Conservation (phyloP, 148 eudicot species). For the Rhododendron molle region DNA sequence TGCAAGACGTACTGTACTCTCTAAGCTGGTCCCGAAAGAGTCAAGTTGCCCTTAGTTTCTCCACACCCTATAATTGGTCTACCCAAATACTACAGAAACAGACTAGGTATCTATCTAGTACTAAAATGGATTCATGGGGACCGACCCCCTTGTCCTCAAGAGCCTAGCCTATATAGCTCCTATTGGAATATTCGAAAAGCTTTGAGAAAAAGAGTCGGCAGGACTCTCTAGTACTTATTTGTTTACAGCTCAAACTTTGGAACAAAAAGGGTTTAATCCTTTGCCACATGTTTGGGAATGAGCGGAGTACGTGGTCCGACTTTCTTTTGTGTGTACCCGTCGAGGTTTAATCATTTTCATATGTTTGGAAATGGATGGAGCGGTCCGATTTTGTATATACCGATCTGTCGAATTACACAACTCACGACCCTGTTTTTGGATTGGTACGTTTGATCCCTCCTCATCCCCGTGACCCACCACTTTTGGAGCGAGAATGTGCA, state of each 20-base stretch:
- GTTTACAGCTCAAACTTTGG: too few species aligned
- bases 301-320: not conserved
- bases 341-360: too few species aligned
- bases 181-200: not conserved
- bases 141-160: not conserved
- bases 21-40: not conserved
- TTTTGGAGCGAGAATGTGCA: not conserved
- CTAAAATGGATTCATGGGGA: not conserved
- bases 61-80: not conserved
- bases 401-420: too few species aligned
- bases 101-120: not conserved
- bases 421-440: too few species aligned
- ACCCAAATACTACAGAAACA: not conserved
- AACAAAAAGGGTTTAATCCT: too few species aligned
- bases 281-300: not conserved
- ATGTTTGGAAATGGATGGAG: not conserved
- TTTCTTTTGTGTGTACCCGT: too few species aligned
- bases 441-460: too few species aligned
- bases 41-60: not conserved
- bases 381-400: too few species aligned
- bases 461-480: not conserved
- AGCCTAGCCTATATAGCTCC: not conserved
- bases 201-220: not conserved
- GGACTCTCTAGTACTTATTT: too few species aligned
- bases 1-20: too few species aligned